phyloP scores from a whole-genome alignment of 495 filamentous ascomycete genomes.

The Xylona heveae region DNA sequence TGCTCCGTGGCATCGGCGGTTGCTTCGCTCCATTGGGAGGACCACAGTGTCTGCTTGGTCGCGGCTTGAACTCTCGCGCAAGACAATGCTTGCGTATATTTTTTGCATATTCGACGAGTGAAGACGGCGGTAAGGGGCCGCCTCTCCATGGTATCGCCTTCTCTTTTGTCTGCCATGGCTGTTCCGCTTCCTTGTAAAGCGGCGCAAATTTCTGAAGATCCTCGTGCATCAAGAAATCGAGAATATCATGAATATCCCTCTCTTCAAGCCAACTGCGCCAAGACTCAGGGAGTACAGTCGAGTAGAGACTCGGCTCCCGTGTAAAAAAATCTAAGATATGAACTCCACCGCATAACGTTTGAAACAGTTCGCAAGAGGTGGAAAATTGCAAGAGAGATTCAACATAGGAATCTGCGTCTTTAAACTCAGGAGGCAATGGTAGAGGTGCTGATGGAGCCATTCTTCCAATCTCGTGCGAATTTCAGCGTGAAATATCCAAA shows the following conservation, averaged over 20 bases:
- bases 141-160: constrained; percentile 21
- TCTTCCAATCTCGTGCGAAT: background rate
- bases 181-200: constrained; percentile 4
- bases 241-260: constrained; percentile 45
- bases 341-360: constrained; percentile 74
- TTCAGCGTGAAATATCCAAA: too few species aligned
- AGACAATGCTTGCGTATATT: constrained; percentile 52
- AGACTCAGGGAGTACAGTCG: constrained; percentile 44
- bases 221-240: constrained; percentile 60
- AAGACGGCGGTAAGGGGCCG: constrained; percentile 37
- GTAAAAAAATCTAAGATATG: constrained; percentile 95
- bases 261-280: constrained; percentile 62
- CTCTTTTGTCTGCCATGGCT: background rate
- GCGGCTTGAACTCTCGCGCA: constrained; percentile 30
- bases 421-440: constrained; percentile 34
- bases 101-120: constrained; percentile 50
- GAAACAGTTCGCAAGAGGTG: constrained; percentile 55
- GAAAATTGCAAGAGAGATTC: constrained; percentile 57
- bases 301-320: constrained; percentile 59
- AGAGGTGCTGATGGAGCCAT: constrained; percentile 31
- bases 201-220: constrained; percentile 27
- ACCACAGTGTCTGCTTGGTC: constrained; percentile 4
- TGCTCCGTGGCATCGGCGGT: constrained; percentile 35
- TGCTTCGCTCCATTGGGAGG: constrained; percentile 16
- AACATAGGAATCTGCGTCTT: constrained; percentile 47